A percentile compares a stretch with the other conserved stretches of the same genome.
Conservation (phyloP, 371 early-diverging fungal species). For the Mortierella sp. region DNA sequence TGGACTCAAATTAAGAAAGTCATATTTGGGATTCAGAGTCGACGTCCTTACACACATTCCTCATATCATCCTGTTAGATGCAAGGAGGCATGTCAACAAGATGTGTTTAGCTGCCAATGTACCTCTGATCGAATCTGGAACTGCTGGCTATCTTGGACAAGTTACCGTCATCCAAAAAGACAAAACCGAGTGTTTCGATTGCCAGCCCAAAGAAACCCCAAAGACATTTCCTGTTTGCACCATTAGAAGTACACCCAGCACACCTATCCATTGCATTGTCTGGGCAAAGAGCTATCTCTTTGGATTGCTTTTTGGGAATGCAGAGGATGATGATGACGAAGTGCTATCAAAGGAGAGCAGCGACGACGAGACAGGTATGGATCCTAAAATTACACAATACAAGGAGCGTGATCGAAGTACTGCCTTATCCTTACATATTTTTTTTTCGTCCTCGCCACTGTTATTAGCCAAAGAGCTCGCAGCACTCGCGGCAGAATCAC, state of each 20-base stretch:
- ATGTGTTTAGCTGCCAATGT: slow-evolving; percentile 94
- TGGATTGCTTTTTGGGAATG: slow-evolving; percentile 88
- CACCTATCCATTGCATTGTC: slow-evolving; percentile 98
- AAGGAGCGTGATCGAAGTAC: neutral
- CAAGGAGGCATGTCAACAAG: slow-evolving; percentile 94
- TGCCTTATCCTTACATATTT: neutral
- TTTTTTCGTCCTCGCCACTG: neutral
- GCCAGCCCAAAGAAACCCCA: slow-evolving; percentile 92
- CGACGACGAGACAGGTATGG: slow-evolving; percentile 71
- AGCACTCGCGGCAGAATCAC: slow-evolving; percentile 77
- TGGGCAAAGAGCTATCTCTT: slow-evolving; percentile 97
- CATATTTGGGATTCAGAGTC: neutral
- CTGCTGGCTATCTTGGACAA: slow-evolving; percentile 98
- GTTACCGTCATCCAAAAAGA: slow-evolving; percentile 87
- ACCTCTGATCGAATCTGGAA: slow-evolving; percentile 97
- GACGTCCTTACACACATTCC: slow-evolving; percentile 11
- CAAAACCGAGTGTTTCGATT: slow-evolving; percentile 97
- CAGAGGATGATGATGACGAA: slow-evolving; percentile 77
- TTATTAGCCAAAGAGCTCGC: slow-evolving; percentile 77
- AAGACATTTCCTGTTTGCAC: slow-evolving; percentile 98
- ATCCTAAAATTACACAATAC: neutral
- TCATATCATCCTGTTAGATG: slow-evolving; percentile 69
- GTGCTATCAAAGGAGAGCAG: slow-evolving; percentile 60
- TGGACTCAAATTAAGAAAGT: slow-evolving; percentile 24
- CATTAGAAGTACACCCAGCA: slow-evolving; percentile 95